These are phyloP conservation scores for Termitomyces sp. DNA, from an alignment of 1,284 basidiomycete genomes.

Conservation along the genomic window DNA sequence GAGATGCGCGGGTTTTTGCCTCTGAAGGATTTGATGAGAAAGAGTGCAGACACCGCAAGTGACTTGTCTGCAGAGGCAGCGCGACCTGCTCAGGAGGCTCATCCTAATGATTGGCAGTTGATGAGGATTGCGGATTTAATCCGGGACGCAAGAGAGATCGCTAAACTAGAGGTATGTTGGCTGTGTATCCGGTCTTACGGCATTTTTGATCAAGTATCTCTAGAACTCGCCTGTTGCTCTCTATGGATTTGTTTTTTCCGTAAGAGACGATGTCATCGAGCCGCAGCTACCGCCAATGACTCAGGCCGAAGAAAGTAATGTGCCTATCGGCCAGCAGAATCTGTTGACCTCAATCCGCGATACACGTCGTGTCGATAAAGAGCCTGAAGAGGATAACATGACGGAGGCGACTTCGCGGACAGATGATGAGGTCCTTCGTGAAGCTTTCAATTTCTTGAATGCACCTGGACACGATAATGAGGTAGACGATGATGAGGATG, in stretches of 20 bases:
- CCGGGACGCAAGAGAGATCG: constrained; percentile 67
- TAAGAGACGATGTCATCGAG: constrained; percentile 27
- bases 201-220: neutral
- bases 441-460: constrained; percentile 61
- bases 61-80: constrained; percentile 14
- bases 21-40: constrained; percentile 52
- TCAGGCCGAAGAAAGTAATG: constrained; percentile 10
- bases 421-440: constrained; percentile 77
- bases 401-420: constrained; percentile 63
- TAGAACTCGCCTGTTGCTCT: constrained; percentile 40
- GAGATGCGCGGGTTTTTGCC: constrained; percentile 90
- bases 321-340: constrained; percentile 19
- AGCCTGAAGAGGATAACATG: constrained; percentile 61
- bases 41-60: constrained; percentile 18
- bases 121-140: constrained; percentile 90
- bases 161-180: constrained; percentile 47
- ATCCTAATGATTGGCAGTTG: constrained; percentile 93
- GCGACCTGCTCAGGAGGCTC: constrained; percentile 45
- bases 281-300: constrained; percentile 15
- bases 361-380: constrained; percentile 11
- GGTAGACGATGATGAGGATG: constrained; percentile 43
- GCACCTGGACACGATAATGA: constrained; percentile 43
- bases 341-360: constrained; percentile 21
- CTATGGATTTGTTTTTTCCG: constrained; percentile 26
- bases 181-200: neutral